Conservation (phyloP, 495 filamentous ascomycete species). For the Daldinia concentrica region DNA sequence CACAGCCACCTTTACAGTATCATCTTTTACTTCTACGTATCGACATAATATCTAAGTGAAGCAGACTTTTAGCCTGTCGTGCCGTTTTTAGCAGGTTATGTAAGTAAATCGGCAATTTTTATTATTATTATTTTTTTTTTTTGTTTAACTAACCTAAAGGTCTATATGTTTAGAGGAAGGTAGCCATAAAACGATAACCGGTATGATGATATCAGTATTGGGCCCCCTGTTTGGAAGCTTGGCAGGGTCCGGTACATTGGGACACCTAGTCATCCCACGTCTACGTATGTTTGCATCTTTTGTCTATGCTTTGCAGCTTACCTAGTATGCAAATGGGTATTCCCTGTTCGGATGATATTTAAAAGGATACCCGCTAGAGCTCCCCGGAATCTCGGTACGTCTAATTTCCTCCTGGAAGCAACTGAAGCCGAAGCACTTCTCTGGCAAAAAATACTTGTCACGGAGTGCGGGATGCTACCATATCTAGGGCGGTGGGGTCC, state of each 20-base stretch:
- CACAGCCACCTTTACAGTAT: not conserved
- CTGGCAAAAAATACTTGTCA: slow-evolving; percentile 46
- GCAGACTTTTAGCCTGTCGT: not conserved
- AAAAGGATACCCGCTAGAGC: slow-evolving; percentile 17
- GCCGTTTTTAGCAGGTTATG: not conserved
- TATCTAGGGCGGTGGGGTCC: slow-evolving; percentile 35
- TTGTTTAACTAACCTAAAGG: not conserved
- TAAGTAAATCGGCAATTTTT: not conserved
- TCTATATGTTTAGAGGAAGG: not conserved
- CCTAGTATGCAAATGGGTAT: not conserved
- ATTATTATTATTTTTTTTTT: no score
- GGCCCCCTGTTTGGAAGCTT: slow-evolving; percentile 9
- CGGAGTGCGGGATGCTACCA: slow-evolving; percentile 47
- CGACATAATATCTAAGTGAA: not conserved
- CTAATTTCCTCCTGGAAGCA: slow-evolving; percentile 13
- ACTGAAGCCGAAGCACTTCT: slow-evolving; percentile 47
- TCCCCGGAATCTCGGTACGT: slow-evolving; percentile 11
- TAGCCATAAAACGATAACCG: not conserved
- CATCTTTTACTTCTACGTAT: not conserved
- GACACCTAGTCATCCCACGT: slow-evolving; percentile 7
- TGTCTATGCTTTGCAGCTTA: slow-evolving; percentile 16
- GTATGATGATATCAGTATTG: not conserved
- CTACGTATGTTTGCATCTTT: slow-evolving; percentile 6
- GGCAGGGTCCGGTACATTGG: slow-evolving; percentile 26
- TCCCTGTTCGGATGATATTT: slow-evolving; percentile 16